Evolutionary conservation across 2,329 filamentous ascomycete species (phyloP), one percentile per base, ranked within the genome.

Genomic region (Ciborinia camelliae): DNA sequence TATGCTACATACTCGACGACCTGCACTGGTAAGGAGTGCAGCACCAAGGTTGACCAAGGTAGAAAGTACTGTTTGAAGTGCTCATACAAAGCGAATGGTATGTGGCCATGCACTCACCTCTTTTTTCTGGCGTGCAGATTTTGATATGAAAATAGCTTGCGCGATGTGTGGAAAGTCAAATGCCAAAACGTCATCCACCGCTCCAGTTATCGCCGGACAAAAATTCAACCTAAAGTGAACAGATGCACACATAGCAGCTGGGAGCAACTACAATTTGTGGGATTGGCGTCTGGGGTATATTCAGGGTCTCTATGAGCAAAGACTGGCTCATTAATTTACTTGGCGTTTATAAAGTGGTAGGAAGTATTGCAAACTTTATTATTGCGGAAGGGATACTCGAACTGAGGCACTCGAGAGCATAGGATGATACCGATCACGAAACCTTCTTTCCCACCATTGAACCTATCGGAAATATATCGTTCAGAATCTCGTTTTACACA

Each of bases 101-200:
- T 68, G 81, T 75, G 4, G 23, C 23, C 9, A n/a, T 39, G 9
- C 30, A 53, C 10, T n/a, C 9, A 12, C 8, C 32, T n/a, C 23
- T 18, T 10, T 6, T 23, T 7, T 32, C n/a, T 18, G 23, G 7
- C 3, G 3, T 10, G 30, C 48, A 67, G 50, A 64, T 41, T 23
- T 48, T 64, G 32, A 68, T 37, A 32, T 2, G 23, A 50, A 35
- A 39, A 47, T 65, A 87, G 86, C 81, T 3, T 89, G 86, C 72
- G 79, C 85, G 23, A 85, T 87, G 77, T 89, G 86, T 71, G 86
- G 86, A 47, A 88, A 87, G 73, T 77, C 81, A 14, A 83, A 83
- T 69, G 81, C 81, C 35, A 81, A 81, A 67, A 72, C 79, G 28
- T 82, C 80, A 50, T 72, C 78, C 6, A 78, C 79, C 12, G 83